Base-by-base conservation (phyloP, 2,329 filamentous ascomycete species). In the Diaporthe sp. region DNA sequence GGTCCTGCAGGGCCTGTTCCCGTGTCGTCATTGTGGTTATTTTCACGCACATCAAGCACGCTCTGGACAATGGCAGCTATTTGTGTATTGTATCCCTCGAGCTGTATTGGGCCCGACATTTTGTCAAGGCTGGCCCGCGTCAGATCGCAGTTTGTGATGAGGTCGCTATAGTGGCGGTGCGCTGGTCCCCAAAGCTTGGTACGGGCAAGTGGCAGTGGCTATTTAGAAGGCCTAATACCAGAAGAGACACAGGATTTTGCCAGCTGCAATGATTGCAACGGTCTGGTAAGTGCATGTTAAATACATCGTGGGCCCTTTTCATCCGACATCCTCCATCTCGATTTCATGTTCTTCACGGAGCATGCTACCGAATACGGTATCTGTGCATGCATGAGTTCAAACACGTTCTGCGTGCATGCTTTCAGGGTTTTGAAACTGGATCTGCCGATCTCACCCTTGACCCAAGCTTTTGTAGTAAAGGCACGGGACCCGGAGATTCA, bases 11-110 rank as follows among this genome's bases (percentile, higher is more conserved):
- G 19, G 13, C 30, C 55, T 30, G 27, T 3, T 1, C 30, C 55
- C 19, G 55, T 22, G 30, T 15, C 55, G 13, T 37, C 19, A 13
- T 35, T 58, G 19, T 58, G 30, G 10, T 9, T 10, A n/a, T 37
- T 19, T 37, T 58, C 55, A 35, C 55, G 55, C 32, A 37, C 30
- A 58, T 30, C 15, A 58, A 58, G 30, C 30, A 58, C 17, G 55
- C 30, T 58, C 55, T 58, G 55, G 17, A 58, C 55, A 58, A 58
- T 58, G 19, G 55, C 55, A 17, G 55, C 55, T 35, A 58, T n/a
- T n/a, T 58, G 55, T n/a, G 55, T 58, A 13, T 58, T 58, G 55
- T 35, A 58, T n/a, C 55, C 55, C 17, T 58, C 55, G 8, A 58
- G 55, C 30, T 58, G 55, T 35, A 35, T 37, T n/a, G 30, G 55